Evolutionary conservation across 1,139 yeast species (phyloP).

Genomic region (Yamadazyma mexicana): DNA sequence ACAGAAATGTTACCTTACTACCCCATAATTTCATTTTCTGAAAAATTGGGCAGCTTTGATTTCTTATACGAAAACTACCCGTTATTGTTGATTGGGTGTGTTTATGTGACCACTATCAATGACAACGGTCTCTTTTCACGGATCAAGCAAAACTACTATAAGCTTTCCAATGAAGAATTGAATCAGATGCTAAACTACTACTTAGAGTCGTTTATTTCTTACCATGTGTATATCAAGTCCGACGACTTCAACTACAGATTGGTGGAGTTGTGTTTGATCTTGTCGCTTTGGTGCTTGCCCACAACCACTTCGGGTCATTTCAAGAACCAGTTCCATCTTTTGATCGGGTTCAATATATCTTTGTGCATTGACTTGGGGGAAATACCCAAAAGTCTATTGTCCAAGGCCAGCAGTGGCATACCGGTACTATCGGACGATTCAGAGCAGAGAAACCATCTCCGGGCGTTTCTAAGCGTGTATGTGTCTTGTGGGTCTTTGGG

Average conservation of each 20-base stretch:
- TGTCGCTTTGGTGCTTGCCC: conserved; percentile 53
- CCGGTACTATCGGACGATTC: conserved; percentile 24
- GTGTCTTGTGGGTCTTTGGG: conserved; percentile 52
- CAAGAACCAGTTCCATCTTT: conserved; percentile 49
- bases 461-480: conserved; percentile 48
- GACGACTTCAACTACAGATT: conserved; percentile 43
- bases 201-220: conserved; percentile 46
- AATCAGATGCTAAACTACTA: conserved; percentile 44
- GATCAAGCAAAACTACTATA: conserved; percentile 12
- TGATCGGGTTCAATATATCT: conserved; percentile 45
- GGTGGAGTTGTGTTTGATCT: conserved; percentile 43
- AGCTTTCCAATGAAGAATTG: conserved; percentile 24
- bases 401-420: conserved; percentile 15
- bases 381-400: conserved; percentile 22
- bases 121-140: conserved; percentile 28
- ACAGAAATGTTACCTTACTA: conserved; percentile 43
- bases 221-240: conserved; percentile 41
- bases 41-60: conserved; percentile 33
- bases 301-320: conserved; percentile 51
- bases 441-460: conserved; percentile 37
- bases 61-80: conserved; percentile 43
- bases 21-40: conserved; percentile 48
- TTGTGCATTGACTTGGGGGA: conserved; percentile 50
- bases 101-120: conserved; percentile 50
- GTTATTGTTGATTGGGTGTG: conserved; percentile 43